A percentile compares a stretch with the other conserved stretches of the same genome.
Conservation (phyloP, 345 rosid species). For the Eucalyptus caleyi region DNA sequence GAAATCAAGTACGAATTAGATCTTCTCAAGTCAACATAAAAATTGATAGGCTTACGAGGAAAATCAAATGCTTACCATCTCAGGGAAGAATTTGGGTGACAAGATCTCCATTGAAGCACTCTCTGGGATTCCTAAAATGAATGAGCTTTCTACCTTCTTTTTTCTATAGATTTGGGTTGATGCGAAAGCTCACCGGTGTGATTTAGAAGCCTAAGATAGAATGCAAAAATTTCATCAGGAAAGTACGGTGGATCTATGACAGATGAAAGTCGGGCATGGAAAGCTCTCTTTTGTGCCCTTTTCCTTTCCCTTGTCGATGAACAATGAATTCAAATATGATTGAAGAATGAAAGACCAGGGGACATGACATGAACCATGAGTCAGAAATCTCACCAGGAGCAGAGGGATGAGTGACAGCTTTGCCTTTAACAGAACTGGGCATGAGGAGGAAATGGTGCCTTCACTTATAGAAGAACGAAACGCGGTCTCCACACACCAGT, state of each 20-base stretch:
- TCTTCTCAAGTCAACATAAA: background rate
- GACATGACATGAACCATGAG: background rate
- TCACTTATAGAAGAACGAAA: background rate
- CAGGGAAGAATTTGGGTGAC: conserved; percentile 17
- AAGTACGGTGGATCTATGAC: background rate
- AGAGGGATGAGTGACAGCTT: background rate
- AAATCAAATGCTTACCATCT: background rate
- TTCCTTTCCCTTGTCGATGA: background rate
- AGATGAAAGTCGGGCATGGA: background rate
- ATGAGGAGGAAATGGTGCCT: background rate
- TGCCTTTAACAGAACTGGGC: background rate
- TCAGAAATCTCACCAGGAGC: background rate
- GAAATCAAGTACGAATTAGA: background rate
- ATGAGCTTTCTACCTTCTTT: background rate
- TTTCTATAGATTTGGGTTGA: background rate
- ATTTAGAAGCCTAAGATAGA: background rate
- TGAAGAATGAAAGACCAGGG: background rate
- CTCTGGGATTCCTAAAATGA: background rate
- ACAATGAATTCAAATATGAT: background rate
- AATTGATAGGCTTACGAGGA: background rate
- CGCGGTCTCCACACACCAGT: background rate
- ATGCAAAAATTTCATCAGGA: background rate
- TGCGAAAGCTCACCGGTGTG: background rate
- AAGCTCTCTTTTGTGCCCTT: background rate
- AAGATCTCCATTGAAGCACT: conserved; percentile 11